Base-by-base conservation (phyloP, 345 rosid species). In the Corymbia maculata region DNA sequence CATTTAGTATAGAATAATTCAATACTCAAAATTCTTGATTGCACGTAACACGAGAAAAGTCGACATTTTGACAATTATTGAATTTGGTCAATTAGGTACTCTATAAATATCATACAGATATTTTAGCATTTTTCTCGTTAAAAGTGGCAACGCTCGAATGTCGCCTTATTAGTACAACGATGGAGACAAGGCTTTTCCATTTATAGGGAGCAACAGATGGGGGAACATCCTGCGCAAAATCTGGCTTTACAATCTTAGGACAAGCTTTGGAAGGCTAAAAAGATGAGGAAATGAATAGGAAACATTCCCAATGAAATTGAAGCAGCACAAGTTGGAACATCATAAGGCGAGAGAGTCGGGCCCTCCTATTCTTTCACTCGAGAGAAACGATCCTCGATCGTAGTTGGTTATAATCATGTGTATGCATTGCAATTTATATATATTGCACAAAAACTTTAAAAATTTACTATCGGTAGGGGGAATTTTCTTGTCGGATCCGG, bases 401-500 rank as follows among this genome's bases (percentile, higher is more conserved):
- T 26, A 26, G 1, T 59, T n/a, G 68, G 14, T 6, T 59, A n/a
- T 59, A 59, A 59, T 59, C 36, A n/a, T 36, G 75, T 16, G n/a
- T 0, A 64, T 64, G 13, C 15, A n/a, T 13, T 1, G 30, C 6
- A 13, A n/a, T n/a, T 64, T 28, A 0, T n/a, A n/a, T n/a, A 64
- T 7, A 64, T n/a, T 16, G 6, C 19, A 6, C 75, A 64, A n/a
- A 64, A 64, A 64, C 30, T n/a, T 0, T 36, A 4, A 14, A 64
- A 64, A n/a, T 2, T 2, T n/a, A 16, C 17, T 0, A 64, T 13
- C 36, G 13, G 4, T 1, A 7, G 42, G 9, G 75, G 19, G n/a
- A n/a, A 64, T n/a, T 64, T n/a, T 13, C 4, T 64, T 8, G 9
- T 64, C 3, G 36, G 42, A 64, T 64, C 36, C 75, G 14, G n/a